Percentiles rank a stretch among this genome's conserved stretches.
Conservation (phyloP, 1,284 basidiomycete species). For the Singerocomus inundabilis region DNA sequence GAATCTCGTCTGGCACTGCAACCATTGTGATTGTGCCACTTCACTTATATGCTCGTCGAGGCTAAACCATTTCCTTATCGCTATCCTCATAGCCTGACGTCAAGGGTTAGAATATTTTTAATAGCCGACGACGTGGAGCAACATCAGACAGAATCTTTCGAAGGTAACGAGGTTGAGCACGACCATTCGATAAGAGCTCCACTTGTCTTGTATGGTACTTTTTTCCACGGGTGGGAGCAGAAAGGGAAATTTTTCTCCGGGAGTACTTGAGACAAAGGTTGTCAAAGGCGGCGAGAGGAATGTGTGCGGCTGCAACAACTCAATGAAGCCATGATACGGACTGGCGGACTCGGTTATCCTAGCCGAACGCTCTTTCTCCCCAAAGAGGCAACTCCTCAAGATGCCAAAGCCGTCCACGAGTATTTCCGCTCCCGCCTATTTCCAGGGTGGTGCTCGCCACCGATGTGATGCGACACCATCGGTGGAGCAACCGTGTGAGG, state of each 20-base stretch:
- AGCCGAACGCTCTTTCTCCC: neutral
- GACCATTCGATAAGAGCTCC: slow-evolving; percentile 14
- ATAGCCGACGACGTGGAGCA: slow-evolving; percentile 1
- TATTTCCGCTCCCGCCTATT: slow-evolving; percentile 16
- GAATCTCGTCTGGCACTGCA: slow-evolving; percentile 11
- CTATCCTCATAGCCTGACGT: slow-evolving; percentile 23
- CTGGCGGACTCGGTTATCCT: no score
- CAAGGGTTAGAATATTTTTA: slow-evolving; percentile 26
- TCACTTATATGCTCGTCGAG: slow-evolving; percentile 26
- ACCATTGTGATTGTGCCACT: neutral
- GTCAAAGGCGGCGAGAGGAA: neutral
- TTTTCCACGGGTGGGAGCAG: slow-evolving; percentile 1
- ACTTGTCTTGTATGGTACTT: slow-evolving; percentile 1
- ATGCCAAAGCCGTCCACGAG: slow-evolving; percentile 12
- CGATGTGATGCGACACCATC: neutral
- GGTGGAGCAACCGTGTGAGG: slow-evolving; percentile 23
- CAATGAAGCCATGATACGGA: no score
- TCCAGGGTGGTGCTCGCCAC: slow-evolving; percentile 11
- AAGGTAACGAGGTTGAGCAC: slow-evolving; percentile 9
- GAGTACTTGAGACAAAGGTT: neutral
- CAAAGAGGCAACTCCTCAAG: slow-evolving; percentile 22
- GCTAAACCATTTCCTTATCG: slow-evolving; percentile 4
- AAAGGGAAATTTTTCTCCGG: neutral
- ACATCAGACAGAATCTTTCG: neutral
- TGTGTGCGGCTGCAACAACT: slow-evolving; percentile 3